phyloP scores from a whole-genome alignment of 129 eudicot species.

The Oenanthe sinensis region DNA sequence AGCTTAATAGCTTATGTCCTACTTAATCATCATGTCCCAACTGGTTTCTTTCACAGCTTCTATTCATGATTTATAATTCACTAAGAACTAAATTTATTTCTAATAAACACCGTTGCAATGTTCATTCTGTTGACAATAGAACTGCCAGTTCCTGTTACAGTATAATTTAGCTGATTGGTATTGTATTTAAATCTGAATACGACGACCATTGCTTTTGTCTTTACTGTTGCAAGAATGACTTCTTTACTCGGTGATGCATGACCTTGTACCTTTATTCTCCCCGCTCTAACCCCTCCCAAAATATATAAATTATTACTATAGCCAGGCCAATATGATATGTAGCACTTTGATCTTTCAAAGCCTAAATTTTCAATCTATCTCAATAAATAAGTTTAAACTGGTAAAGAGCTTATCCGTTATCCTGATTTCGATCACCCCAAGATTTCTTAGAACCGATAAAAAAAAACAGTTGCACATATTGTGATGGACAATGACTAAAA shows the following conservation, averaged over 20 bases:
- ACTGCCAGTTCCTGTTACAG: neutral
- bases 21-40: neutral
- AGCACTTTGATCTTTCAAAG: neutral
- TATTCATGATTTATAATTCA: too few relatives aligned
- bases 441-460: too few relatives aligned
- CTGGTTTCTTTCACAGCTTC: neutral
- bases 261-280: neutral
- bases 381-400: neutral
- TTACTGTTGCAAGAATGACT: neutral
- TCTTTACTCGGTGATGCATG: neutral
- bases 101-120: neutral
- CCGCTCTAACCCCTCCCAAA: neutral
- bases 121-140: neutral
- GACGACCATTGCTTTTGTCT: neutral
- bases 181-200: neutral
- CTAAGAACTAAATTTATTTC: too few relatives aligned
- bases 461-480: too few relatives aligned
- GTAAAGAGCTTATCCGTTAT: too few relatives aligned
- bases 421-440: too few relatives aligned
- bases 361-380: neutral
- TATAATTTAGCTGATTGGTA: neutral
- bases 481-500: too few relatives aligned
- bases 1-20: neutral
- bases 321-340: neutral
- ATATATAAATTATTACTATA: neutral